Evolutionary conservation across 129 eudicot species (phyloP).

Genomic region (sunflower (Helianthus annuus)): DNA sequence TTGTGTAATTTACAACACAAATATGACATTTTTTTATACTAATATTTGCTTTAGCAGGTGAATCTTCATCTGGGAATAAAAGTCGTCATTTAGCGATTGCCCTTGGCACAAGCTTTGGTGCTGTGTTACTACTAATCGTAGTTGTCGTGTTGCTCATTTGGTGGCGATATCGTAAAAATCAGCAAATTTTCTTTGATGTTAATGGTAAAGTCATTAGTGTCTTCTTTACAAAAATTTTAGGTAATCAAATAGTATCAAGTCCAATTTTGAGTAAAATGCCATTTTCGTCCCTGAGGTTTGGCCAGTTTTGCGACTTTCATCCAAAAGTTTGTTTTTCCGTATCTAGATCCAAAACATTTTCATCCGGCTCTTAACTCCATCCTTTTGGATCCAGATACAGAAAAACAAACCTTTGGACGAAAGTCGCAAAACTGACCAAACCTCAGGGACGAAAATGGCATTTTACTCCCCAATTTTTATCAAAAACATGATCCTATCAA

Average conservation of each 20-base stretch:
- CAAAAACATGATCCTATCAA: background rate
- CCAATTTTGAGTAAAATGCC: no score
- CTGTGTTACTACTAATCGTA: conserved; percentile 42
- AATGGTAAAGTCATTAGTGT: conserved; percentile 54
- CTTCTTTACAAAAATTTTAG: background rate
- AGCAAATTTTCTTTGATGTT: conserved; percentile 93
- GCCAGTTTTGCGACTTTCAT: no score
- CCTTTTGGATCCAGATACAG: no score
- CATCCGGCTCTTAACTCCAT: no score
- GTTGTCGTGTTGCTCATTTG: conserved; percentile 54
- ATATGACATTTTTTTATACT: background rate
- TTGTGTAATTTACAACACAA: background rate
- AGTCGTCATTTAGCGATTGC: conserved; percentile 69
- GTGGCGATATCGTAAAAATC: conserved; percentile 87
- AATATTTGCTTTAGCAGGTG: conserved; percentile 40
- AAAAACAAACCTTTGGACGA: no score
- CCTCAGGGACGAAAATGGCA: no score
- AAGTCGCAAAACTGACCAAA: no score
- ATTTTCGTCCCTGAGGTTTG: no score
- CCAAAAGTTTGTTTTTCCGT: no score
- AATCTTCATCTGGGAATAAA: conserved; percentile 47
- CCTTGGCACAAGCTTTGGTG: conserved; percentile 77
- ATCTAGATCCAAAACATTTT: no score
- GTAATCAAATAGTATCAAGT: no score
- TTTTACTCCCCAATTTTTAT: background rate